Percentiles rank a stretch among this genome's conserved stretches.
These are phyloP conservation scores for Claviceps lovelessii DNA, from an alignment of 2,329 filamentous ascomycete genomes.

Conservation along the genomic window DNA sequence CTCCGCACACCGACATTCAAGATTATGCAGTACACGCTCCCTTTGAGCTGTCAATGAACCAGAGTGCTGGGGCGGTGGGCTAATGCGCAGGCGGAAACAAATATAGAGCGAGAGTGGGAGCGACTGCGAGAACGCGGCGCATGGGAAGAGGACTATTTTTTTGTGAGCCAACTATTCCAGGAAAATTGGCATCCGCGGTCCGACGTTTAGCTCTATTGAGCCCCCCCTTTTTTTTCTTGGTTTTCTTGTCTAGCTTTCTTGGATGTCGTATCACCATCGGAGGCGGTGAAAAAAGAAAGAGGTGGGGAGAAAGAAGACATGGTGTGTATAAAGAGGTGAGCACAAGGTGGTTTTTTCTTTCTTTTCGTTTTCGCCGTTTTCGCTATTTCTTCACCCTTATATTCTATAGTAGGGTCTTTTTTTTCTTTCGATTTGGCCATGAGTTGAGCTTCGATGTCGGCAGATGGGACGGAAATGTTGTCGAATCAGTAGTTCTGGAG, in stretches of 20 bases:
- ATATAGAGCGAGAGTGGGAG: slow-evolving; percentile 28
- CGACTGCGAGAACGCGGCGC: slow-evolving; percentile 26
- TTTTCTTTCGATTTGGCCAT: background rate
- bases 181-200: slow-evolving; percentile 33
- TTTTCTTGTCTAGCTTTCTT: background rate
- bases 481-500: background rate
- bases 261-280: background rate
- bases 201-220: background rate
- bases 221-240: background rate
- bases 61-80: slow-evolving; percentile 12
- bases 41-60: slow-evolving; percentile 4
- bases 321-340: background rate
- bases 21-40: background rate
- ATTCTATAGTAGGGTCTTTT: background rate
- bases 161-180: slow-evolving; percentile 45
- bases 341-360: background rate
- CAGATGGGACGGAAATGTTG: background rate
- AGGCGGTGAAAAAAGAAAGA: background rate
- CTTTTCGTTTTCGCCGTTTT: background rate
- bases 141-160: slow-evolving; percentile 44
- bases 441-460: background rate
- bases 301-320: background rate
- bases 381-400: background rate
- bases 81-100: slow-evolving; percentile 12
- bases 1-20: slow-evolving; percentile 3